A percentile compares a stretch with the other conserved stretches of the same genome.
Evolutionary conservation across 345 rosid species (phyloP).

Genomic region (Zanthoxylum bungeanum): DNA sequence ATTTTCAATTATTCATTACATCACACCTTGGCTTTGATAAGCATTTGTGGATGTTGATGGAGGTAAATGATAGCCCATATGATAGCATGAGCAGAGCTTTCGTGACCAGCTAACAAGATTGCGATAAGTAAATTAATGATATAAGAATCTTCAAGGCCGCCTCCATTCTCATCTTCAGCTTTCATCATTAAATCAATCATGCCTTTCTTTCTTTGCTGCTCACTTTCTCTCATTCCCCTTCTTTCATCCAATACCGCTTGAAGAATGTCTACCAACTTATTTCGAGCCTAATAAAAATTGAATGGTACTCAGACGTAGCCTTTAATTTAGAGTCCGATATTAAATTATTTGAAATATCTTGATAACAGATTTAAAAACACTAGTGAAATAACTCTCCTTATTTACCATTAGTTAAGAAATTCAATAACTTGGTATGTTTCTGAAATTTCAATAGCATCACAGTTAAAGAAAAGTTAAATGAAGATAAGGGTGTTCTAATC

Average conservation of each 20-base stretch:
- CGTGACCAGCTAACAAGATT: slow-evolving; percentile 32
- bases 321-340: too few relatives aligned
- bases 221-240: not conserved
- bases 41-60: slow-evolving; percentile 16
- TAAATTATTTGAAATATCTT: too few relatives aligned
- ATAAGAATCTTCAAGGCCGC: slow-evolving; percentile 24
- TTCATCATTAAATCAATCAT: slow-evolving; percentile 31
- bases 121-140: slow-evolving; percentile 19
- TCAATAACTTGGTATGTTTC: too few relatives aligned
- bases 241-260: slow-evolving; percentile 23
- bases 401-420: too few relatives aligned
- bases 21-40: slow-evolving; percentile 33
- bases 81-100: slow-evolving; percentile 17
- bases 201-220: not conserved
- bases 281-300: slow-evolving; percentile 25
- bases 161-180: slow-evolving; percentile 31
- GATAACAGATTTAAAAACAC: too few relatives aligned
- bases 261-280: slow-evolving; percentile 18
- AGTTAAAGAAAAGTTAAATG: too few relatives aligned
- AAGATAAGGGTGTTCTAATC: too few relatives aligned
- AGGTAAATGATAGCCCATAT: slow-evolving; percentile 26
- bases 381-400: too few relatives aligned
- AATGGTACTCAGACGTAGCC: too few relatives aligned
- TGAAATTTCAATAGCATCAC: too few relatives aligned
- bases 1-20: too few relatives aligned